Conservation (phyloP, 257 asterid species). For the Solanum sitiens region DNA sequence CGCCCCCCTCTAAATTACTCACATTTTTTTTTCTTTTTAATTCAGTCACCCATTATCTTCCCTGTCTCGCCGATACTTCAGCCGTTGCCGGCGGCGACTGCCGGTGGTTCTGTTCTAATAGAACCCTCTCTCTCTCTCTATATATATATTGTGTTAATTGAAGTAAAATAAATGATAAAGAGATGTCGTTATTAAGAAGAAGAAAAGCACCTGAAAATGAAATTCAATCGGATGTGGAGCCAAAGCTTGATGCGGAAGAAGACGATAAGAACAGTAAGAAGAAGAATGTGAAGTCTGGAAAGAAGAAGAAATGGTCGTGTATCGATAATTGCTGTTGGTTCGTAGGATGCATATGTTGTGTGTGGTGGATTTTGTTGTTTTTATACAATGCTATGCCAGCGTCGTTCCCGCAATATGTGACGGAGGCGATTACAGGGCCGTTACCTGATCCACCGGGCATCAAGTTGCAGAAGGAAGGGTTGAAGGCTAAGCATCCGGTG, state of each 20-base stretch:
- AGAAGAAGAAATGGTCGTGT: conserved; percentile 56
- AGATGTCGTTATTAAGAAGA: conserved; percentile 35
- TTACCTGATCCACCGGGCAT: conserved; percentile 89
- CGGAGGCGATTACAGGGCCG: conserved; percentile 79
- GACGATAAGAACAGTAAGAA: background rate
- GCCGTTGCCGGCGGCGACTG: background rate
- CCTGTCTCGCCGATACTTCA: background rate
- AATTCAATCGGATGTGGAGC: background rate
- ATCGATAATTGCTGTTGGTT: conserved; percentile 81
- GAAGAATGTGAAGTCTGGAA: conserved; percentile 23
- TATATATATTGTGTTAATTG: background rate
- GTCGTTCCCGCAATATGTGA: conserved; percentile 72
- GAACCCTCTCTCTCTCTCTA: background rate
- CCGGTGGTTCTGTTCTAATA: background rate
- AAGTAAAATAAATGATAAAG: background rate
- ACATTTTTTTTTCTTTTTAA: background rate
- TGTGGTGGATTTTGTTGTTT: conserved; percentile 72
- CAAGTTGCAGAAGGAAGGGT: conserved; percentile 61
- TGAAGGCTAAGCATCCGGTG: conserved; percentile 58
- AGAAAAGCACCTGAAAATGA: conserved; percentile 35
- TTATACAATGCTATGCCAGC: conserved; percentile 79
- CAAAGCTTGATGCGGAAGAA: conserved; percentile 10
- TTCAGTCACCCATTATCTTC: background rate
- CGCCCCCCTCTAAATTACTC: background rate
- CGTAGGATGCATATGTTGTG: conserved; percentile 56